Conservation (phyloP, 192 early-diverging fungal genomes). For the Thamnidium elegans region DNA sequence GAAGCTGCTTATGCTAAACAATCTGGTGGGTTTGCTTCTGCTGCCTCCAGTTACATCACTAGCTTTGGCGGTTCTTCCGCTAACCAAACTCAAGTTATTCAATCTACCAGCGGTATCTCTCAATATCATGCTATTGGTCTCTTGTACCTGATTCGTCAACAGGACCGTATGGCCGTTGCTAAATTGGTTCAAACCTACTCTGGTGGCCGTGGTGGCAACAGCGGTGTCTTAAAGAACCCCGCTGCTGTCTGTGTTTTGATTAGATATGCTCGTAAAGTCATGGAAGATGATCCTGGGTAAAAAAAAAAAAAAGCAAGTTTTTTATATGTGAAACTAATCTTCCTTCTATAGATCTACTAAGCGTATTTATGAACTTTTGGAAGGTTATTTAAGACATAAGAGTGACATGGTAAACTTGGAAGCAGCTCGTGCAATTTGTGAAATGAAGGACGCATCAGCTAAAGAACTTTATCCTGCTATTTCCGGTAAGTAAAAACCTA, state of each 20-base stretch:
- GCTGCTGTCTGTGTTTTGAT: slow-evolving; percentile 91
- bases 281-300: slow-evolving; percentile 72
- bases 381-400: slow-evolving; percentile 89
- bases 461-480: slow-evolving; percentile 94
- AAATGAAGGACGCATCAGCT: slow-evolving; percentile 74
- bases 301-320: background rate
- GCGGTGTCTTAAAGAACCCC: slow-evolving; percentile 68
- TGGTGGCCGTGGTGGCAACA: slow-evolving; percentile 37
- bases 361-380: slow-evolving; percentile 81
- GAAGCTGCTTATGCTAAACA: slow-evolving; percentile 88
- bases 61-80: slow-evolving; percentile 46
- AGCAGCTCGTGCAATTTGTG: slow-evolving; percentile 94
- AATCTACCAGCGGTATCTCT: slow-evolving; percentile 76
- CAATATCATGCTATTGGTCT: slow-evolving; percentile 99
- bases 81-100: slow-evolving; percentile 43
- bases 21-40: slow-evolving; percentile 42
- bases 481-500: slow-evolving; percentile 64
- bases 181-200: slow-evolving; percentile 93
- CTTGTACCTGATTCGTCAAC: slow-evolving; percentile 91
- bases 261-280: slow-evolving; percentile 85
- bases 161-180: slow-evolving; percentile 97
- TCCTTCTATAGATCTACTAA: slow-evolving; percentile 47
- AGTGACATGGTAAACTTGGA: slow-evolving; percentile 98
- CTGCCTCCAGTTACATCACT: slow-evolving; percentile 51
- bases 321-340: background rate